phyloP scores from a whole-genome alignment of 2,329 filamentous ascomycete genomes.

The Venturia asperata region DNA sequence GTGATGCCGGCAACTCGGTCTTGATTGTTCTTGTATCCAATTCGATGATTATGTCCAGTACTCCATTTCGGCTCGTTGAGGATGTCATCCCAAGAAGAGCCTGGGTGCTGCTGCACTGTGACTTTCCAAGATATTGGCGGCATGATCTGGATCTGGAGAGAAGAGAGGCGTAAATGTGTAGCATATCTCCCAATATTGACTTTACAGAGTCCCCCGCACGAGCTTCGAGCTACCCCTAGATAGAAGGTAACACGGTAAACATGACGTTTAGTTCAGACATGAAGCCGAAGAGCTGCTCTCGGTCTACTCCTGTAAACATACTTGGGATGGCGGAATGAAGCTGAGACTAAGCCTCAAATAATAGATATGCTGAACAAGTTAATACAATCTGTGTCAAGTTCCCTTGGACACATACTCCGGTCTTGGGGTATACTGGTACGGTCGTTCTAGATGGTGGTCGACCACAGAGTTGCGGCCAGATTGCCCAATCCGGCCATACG shows the following conservation, averaged over 20 bases:
- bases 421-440: too few relatives aligned
- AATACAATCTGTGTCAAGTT: too few relatives aligned
- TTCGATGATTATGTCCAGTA: slow-evolving; percentile 33
- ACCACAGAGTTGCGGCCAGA: too few relatives aligned
- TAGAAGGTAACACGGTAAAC: not conserved
- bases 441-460: too few relatives aligned
- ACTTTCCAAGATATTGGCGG: not conserved
- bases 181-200: not conserved
- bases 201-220: not conserved
- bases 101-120: slow-evolving; percentile 31
- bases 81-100: slow-evolving; percentile 36
- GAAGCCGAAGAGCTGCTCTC: not conserved
- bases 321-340: not conserved
- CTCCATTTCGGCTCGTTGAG: slow-evolving; percentile 40
- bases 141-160: not conserved
- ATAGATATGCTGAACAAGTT: too few relatives aligned
- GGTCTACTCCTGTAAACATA: too few relatives aligned
- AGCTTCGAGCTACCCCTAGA: not conserved
- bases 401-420: too few relatives aligned
- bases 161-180: not conserved
- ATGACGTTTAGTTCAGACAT: not conserved
- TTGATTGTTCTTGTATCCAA: slow-evolving; percentile 35
- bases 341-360: too few relatives aligned
- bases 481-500: too few relatives aligned
- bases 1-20: slow-evolving; percentile 36